Evolutionary conservation across 2,329 filamentous ascomycete species (phyloP).

Genomic region (Endocalyx cinctus): DNA sequence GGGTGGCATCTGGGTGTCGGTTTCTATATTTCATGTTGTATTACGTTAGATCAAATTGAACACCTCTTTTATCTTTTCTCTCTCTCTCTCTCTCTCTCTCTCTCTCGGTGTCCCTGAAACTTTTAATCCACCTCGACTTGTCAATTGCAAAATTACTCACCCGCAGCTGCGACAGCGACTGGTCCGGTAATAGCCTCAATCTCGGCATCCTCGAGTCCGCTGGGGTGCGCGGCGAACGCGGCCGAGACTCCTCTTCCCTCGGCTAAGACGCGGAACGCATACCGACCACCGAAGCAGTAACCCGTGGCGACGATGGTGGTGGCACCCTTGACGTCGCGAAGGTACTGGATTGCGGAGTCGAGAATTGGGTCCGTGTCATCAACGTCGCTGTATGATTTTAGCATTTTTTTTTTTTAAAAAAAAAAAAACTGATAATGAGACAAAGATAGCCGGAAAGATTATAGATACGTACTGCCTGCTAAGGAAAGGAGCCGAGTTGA

Average conservation of each 20-base stretch:
- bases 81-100: too few species aligned
- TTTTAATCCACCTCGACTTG: too few species aligned
- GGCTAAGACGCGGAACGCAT: conserved; percentile 48
- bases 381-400: too few species aligned
- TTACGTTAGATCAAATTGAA: too few species aligned
- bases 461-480: too few species aligned
- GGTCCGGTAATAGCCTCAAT: conserved; percentile 52
- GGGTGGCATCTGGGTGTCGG: conserved; percentile 54
- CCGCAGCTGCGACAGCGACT: conserved; percentile 58
- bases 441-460: too few species aligned
- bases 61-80: too few species aligned
- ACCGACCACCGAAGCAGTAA: conserved; percentile 63
- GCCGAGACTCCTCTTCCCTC: conserved; percentile 49
- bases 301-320: conserved; percentile 52
- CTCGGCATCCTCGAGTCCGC: conserved; percentile 55
- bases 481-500: conserved; percentile 24
- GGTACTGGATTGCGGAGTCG: conserved; percentile 38
- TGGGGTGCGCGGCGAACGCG: conserved; percentile 62
- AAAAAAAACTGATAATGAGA: too few species aligned
- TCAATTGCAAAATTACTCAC: too few species aligned
- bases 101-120: too few species aligned
- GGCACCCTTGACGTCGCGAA: conserved; percentile 43
- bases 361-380: conserved; percentile 42
- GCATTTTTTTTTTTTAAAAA: too few species aligned
- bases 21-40: too few species aligned